Evolutionary conservation across 257 asterid genomes (phyloP).

Genomic region (Solanum lycopersicoides): DNA sequence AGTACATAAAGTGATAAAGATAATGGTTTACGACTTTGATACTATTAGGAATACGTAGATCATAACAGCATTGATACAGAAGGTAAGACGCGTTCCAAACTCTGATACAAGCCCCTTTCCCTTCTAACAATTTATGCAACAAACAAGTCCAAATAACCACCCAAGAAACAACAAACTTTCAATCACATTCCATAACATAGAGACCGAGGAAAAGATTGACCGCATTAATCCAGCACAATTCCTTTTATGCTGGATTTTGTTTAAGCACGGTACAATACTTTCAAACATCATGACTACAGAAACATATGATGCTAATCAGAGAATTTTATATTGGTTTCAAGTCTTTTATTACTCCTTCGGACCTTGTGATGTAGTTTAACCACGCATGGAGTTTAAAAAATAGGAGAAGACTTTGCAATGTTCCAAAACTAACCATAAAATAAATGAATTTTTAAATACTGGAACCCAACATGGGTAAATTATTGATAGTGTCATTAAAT

Average conservation of each 20-base stretch:
- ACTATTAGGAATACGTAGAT: background rate
- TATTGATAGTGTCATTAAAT: background rate
- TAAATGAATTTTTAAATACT: background rate
- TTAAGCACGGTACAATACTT: background rate
- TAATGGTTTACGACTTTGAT: background rate
- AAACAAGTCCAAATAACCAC: background rate
- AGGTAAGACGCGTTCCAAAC: background rate
- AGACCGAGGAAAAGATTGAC: background rate
- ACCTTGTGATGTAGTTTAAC: background rate
- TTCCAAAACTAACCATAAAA: background rate
- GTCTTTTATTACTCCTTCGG: background rate
- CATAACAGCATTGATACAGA: background rate
- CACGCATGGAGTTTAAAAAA: background rate
- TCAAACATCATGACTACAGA: background rate
- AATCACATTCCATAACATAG: background rate
- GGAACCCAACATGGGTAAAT: background rate
- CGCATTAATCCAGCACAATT: background rate
- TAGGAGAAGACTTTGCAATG: background rate
- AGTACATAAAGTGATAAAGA: background rate
- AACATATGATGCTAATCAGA: background rate
- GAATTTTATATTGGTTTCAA: background rate
- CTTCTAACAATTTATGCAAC: background rate
- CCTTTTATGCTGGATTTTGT: background rate
- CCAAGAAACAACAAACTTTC: background rate
- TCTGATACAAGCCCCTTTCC: background rate